A percentile compares a stretch with the other conserved stretches of the same genome.
These are phyloP conservation scores for Colletotrichum musae DNA, from an alignment of 2,329 filamentous ascomycete genomes.

Conservation along the genomic window DNA sequence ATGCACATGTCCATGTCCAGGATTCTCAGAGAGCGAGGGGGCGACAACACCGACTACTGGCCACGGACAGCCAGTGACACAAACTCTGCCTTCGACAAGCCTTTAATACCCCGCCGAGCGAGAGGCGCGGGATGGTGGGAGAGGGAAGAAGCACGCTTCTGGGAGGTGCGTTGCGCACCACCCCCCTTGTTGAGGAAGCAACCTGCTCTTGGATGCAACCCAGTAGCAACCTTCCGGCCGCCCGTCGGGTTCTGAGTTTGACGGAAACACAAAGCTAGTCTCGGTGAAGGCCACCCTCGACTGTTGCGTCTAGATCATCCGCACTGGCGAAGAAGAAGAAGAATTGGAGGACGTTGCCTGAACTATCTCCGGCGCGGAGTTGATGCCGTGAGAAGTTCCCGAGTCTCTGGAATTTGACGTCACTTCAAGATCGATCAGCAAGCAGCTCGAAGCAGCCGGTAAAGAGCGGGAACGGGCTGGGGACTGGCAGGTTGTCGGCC, in stretches of 20 bases:
- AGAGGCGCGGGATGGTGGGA: not conserved
- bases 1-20: no score
- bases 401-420: conserved; percentile 28
- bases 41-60: not conserved
- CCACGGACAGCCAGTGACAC: conserved; percentile 12
- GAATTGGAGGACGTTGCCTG: not conserved
- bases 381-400: not conserved
- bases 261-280: not conserved
- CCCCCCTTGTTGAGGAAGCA: not conserved
- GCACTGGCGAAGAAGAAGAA: not conserved
- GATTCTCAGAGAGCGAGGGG: no score
- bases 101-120: conserved; percentile 27
- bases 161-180: not conserved
- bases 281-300: not conserved
- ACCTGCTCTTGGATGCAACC: conserved; percentile 7
- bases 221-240: not conserved
- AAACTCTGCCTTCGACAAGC: conserved; percentile 4
- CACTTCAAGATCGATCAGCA: conserved; percentile 20
- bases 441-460: not conserved
- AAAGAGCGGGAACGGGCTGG: not conserved
- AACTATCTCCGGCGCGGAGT: not conserved
- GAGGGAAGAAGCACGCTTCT: conserved; percentile 5
- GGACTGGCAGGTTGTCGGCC: not conserved
- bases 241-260: not conserved
- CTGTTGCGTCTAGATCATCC: not conserved